Conservation (phyloP, 129 eudicot species). For the Flaveria linearis region DNA sequence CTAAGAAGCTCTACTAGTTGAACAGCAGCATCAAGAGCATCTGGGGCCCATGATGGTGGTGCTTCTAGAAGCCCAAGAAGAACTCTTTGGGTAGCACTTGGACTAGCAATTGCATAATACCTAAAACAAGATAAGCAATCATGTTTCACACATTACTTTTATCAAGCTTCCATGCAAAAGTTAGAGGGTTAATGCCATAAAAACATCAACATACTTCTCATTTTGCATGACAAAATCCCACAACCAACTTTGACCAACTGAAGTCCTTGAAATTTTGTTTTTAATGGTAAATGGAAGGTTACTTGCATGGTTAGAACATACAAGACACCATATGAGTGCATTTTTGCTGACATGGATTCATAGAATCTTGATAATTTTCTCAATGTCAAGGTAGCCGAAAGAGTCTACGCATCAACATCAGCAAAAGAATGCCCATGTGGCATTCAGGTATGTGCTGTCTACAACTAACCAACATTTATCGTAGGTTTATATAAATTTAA, state of each 20-base stretch:
- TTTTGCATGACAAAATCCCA: background rate
- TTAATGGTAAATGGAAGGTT: background rate
- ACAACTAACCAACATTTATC: background rate
- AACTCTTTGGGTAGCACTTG: conserved; percentile 97
- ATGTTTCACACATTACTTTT: background rate
- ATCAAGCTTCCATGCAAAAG: conserved; percentile 8
- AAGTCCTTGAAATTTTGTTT: background rate
- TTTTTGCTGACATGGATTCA: background rate
- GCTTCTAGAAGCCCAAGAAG: conserved; percentile 98
- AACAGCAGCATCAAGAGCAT: conserved; percentile 99
- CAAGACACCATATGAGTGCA: background rate
- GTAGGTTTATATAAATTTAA: background rate
- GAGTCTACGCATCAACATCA: no score
- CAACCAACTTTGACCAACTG: background rate
- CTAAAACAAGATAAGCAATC: conserved; percentile 41
- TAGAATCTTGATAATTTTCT: background rate
- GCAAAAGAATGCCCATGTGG: background rate
- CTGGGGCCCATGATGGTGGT: conserved; percentile 99
- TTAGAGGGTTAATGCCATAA: background rate
- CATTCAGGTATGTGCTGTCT: background rate
- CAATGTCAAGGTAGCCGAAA: no score
- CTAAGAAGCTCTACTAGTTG: conserved; percentile 95
- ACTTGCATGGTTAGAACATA: background rate
- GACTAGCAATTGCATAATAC: conserved; percentile 96
- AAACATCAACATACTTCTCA: background rate